These are phyloP conservation scores for Aspergillus nomiae DNA, from an alignment of 2,329 filamentous ascomycete genomes.

Conservation along the genomic window DNA sequence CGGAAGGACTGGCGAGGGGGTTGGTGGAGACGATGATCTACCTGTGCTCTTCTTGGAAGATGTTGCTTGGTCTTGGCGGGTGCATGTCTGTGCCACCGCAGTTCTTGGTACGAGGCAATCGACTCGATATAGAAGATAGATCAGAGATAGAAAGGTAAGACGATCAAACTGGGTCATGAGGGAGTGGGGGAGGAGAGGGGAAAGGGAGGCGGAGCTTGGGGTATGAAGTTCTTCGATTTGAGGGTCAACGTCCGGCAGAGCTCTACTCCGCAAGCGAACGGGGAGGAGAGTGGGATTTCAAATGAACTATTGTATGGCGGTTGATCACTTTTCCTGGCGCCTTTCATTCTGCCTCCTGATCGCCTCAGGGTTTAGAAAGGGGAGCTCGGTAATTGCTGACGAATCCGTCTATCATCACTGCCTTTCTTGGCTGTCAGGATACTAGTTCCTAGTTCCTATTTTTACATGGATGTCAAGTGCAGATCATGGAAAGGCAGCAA, in stretches of 20 bases:
- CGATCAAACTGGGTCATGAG: background rate
- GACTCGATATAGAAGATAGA: background rate
- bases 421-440: background rate
- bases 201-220: background rate
- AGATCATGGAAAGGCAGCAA: conserved; percentile 1
- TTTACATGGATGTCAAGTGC: background rate
- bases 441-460: background rate
- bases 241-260: background rate
- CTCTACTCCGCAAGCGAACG: conserved; percentile 1
- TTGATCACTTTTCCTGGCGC: background rate
- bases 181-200: background rate
- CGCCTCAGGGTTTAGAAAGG: background rate
- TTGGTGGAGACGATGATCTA: background rate
- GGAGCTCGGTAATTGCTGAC: background rate
- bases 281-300: background rate
- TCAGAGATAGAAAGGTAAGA: background rate
- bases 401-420: background rate
- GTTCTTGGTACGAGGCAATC: background rate
- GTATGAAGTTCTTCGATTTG: background rate
- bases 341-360: background rate
- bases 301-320: background rate
- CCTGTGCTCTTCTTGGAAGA: background rate
- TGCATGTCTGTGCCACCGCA: background rate
- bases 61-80: background rate
- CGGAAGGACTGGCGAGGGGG: background rate